Conservation (phyloP, 345 rosid genomes). For the Aegle marmelos region DNA sequence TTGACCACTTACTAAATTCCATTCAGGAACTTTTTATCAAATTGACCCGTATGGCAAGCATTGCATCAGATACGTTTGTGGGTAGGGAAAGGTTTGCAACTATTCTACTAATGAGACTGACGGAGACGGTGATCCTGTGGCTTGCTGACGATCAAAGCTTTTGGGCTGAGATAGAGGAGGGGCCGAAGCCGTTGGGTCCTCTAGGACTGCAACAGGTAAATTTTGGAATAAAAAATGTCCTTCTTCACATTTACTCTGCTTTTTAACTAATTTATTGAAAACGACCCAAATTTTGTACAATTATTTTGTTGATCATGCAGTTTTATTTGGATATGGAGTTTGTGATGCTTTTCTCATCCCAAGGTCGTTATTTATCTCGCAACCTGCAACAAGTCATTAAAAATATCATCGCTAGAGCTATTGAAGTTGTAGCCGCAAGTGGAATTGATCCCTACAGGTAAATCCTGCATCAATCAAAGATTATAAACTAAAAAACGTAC, state of each 20-base stretch:
- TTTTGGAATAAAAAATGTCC: neutral
- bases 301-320: conserved; percentile 36
- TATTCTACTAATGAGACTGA: conserved; percentile 75
- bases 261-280: neutral
- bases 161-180: conserved; percentile 84
- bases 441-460: conserved; percentile 80
- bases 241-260: neutral
- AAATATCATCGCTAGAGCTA: conserved; percentile 79
- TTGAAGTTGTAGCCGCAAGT: conserved; percentile 64
- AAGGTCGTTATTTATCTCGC: conserved; percentile 86
- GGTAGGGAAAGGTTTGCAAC: conserved; percentile 94
- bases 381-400: conserved; percentile 85
- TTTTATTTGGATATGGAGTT: conserved; percentile 93
- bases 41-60: conserved; percentile 55
- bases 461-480: neutral
- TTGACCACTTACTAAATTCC: neutral
- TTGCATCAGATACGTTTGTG: conserved; percentile 67
- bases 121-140: conserved; percentile 90
- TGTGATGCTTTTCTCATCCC: conserved; percentile 78
- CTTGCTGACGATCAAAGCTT: conserved; percentile 85
- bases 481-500: neutral
- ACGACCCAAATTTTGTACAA: neutral
- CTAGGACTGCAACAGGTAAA: conserved; percentile 80
- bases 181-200: conserved; percentile 67
- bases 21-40: conserved; percentile 69